Percentiles rank a stretch among this genome's conserved stretches.
phyloP scores from a whole-genome alignment of 1,139 yeast genomes.

The Sugiyamaella paludigena region DNA sequence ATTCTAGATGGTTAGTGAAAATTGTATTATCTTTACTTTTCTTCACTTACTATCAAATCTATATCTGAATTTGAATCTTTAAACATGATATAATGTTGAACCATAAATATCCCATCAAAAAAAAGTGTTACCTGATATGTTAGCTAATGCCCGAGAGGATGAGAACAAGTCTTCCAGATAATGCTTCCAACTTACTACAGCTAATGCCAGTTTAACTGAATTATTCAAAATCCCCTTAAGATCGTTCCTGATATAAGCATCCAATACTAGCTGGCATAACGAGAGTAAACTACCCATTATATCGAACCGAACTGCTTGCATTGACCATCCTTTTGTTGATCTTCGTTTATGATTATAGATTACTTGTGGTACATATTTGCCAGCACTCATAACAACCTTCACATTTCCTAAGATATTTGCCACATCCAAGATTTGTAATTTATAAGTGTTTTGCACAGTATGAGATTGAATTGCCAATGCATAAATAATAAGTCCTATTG shows the following conservation, averaged over 20 bases:
- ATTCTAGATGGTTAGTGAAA: not conserved
- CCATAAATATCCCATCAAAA: slow-evolving; percentile 35
- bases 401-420: slow-evolving; percentile 48
- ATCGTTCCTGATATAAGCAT: slow-evolving; percentile 35
- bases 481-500: slow-evolving; percentile 24
- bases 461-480: slow-evolving; percentile 28
- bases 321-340: slow-evolving; percentile 59
- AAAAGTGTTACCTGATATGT: slow-evolving; percentile 28
- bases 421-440: slow-evolving; percentile 38
- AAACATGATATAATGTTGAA: slow-evolving; percentile 31
- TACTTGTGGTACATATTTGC: slow-evolving; percentile 64
- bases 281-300: slow-evolving; percentile 54
- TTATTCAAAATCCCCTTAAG: slow-evolving; percentile 36
- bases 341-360: slow-evolving; percentile 51
- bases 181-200: slow-evolving; percentile 26
- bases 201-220: slow-evolving; percentile 37
- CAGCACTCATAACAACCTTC: slow-evolving; percentile 54
- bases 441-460: slow-evolving; percentile 24
- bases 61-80: slow-evolving; percentile 1
- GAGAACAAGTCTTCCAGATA: slow-evolving; percentile 7
- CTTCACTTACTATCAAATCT: slow-evolving; percentile 2
- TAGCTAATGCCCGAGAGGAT: slow-evolving; percentile 11
- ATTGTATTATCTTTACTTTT: not conserved
- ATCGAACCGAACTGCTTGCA: slow-evolving; percentile 48
- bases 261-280: slow-evolving; percentile 48